Conservation (phyloP, 805 yeast species). For the Pichia sporocuriosa region DNA sequence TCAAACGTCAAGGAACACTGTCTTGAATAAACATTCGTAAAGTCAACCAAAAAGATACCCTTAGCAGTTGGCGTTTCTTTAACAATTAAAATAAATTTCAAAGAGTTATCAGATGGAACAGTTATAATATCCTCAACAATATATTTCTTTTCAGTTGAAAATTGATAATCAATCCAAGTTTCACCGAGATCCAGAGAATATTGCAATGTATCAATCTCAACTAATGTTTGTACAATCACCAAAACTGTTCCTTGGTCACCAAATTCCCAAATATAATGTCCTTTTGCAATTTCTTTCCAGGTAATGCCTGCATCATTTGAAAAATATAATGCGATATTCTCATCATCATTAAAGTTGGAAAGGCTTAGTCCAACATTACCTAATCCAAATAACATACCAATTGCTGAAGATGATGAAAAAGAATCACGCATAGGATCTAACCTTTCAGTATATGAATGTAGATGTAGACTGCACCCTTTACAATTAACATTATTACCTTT, state of each 20-base stretch:
- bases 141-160: constrained; percentile 45
- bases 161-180: constrained; percentile 63
- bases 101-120: constrained; percentile 82
- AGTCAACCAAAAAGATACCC: constrained; percentile 48
- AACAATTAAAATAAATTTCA: constrained; percentile 65
- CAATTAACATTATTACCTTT: constrained; percentile 48
- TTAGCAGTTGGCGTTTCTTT: constrained; percentile 30
- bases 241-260: constrained; percentile 92
- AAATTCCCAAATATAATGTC: constrained; percentile 85
- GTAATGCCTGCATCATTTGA: constrained; percentile 84
- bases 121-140: constrained; percentile 70
- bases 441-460: constrained; percentile 90
- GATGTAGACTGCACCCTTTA: constrained; percentile 66
- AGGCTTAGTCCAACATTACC: constrained; percentile 80
- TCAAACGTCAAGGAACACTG: constrained; percentile 48
- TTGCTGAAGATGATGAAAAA: constrained; percentile 80
- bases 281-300: constrained; percentile 75
- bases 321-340: constrained; percentile 61
- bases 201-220: constrained; percentile 47
- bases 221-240: constrained; percentile 56
- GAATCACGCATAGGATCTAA: constrained; percentile 70
- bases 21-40: constrained; percentile 41
- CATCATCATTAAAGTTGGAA: constrained; percentile 32
- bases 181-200: constrained; percentile 78
- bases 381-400: constrained; percentile 81